These are phyloP conservation scores for Emergomyces orientalis DNA, from an alignment of 2,329 filamentous ascomycete genomes.

Conservation along the genomic window DNA sequence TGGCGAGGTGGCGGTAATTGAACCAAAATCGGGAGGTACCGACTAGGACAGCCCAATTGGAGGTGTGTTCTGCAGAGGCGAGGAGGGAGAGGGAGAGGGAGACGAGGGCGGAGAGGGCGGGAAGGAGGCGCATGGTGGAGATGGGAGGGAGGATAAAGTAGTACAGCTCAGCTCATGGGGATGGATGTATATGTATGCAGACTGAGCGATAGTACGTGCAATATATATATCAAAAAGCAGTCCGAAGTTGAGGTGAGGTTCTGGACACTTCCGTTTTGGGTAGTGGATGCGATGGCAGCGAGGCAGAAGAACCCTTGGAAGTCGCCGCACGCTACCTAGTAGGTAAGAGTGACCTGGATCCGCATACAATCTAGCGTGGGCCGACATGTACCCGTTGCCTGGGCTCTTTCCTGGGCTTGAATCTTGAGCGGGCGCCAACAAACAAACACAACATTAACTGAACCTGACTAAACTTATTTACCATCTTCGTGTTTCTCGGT, in stretches of 20 bases:
- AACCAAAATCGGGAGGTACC: slow-evolving; percentile 99
- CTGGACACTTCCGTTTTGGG: background rate
- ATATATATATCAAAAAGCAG: background rate
- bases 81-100: slow-evolving; percentile 15
- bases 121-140: slow-evolving; percentile 22
- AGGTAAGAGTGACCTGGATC: background rate
- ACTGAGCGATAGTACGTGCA: too few relatives aligned
- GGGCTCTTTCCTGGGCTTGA: too few relatives aligned
- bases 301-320: background rate
- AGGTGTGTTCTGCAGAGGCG: slow-evolving; percentile 57
- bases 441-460: too few relatives aligned
- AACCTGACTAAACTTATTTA: too few relatives aligned
- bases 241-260: background rate
- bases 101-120: slow-evolving; percentile 19
- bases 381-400: background rate
- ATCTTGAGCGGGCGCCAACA: background rate
- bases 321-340: background rate
- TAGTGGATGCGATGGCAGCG: background rate
- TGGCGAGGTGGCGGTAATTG: slow-evolving; percentile 97
- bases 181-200: background rate
- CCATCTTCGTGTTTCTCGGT: too few relatives aligned
- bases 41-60: slow-evolving; percentile 98
- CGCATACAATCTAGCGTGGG: background rate
- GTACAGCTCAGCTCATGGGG: background rate
- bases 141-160: background rate